Conservation (phyloP, 495 filamentous ascomycete species). For the Penicillium bialowiezense region DNA sequence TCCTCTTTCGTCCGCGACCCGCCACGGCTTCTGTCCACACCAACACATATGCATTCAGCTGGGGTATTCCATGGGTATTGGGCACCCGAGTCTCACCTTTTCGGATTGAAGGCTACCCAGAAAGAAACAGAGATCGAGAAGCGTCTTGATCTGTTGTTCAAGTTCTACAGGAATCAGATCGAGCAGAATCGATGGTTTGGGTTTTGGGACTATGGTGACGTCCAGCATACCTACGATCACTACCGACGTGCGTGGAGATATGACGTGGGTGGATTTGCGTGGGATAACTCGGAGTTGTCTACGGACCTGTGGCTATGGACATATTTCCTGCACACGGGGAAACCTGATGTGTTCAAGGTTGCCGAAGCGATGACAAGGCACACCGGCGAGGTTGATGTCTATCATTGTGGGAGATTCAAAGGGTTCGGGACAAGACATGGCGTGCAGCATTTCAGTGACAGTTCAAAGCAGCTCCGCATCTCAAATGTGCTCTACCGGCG, state of each 20-base stretch:
- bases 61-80: conserved; percentile 43
- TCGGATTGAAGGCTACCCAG: neutral
- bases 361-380: conserved; percentile 48
- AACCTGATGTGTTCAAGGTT: conserved; percentile 43
- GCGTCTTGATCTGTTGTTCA: conserved; percentile 41
- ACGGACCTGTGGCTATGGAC: conserved; percentile 52
- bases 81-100: conserved; percentile 20
- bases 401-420: conserved; percentile 44
- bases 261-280: conserved; percentile 52
- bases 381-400: conserved; percentile 49
- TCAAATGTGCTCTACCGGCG: conserved; percentile 44
- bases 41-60: conserved; percentile 37
- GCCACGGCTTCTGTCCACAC: conserved; percentile 34
- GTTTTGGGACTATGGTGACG: conserved; percentile 51
- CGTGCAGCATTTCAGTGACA: conserved; percentile 50
- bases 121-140: conserved; percentile 28
- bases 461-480: conserved; percentile 49
- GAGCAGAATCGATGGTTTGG: conserved; percentile 48
- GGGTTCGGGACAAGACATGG: conserved; percentile 52
- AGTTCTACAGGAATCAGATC: conserved; percentile 44
- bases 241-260: conserved; percentile 51
- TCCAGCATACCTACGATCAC: conserved; percentile 49
- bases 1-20: conserved; percentile 33
- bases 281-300: conserved; percentile 54
- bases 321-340: conserved; percentile 47